Base-by-base conservation (phyloP, 441 rosid species). In the Isatis lusitanica region DNA sequence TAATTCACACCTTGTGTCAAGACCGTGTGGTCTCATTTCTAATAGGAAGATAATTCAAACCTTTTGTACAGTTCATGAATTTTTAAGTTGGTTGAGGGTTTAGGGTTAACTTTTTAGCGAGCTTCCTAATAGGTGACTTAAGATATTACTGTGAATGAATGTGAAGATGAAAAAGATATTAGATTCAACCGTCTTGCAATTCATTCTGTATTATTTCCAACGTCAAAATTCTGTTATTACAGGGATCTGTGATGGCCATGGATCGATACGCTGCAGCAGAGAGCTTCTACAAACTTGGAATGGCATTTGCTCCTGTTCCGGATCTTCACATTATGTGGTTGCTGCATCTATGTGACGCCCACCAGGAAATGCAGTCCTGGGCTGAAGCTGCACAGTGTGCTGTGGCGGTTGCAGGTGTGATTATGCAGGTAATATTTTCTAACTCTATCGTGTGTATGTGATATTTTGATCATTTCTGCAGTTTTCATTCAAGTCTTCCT, bases 281-380 rank as follows among this genome's bases (percentile, higher is more conserved):
- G 87, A 88, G 99, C 87, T 93, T 88, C 78, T 88, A 92, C 79
- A 96, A 90, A 85, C 97, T 96, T 79, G 98, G 97, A 71, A 92
- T 90, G 96, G 98, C 99, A 66, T 96, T 96, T 89, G 89, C 98
- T 58, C 92, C 97, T 74, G 99, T 96, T 70, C 99, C 99, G 0
- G 99, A 96, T 85, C 98, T 96, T 83, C 98, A 96, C 82, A 93
- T 96, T 66, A 96, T 96, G 99, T 96, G 99, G 98, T 86, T 96
- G 78, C 79, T 96, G 78, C 99, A 96, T 87, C 81, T 96, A 60
- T 96, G 99, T 73, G 99, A 96, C 82, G 98, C 99, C 1, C 99
- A 93, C 86, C 99, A 96, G 85, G 99, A 96, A 87, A 96, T 96
- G 98, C 99, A 93, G 81, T 93, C 99, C 57, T 96, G 90, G 88